Evolutionary conservation across 805 yeast genomes (phyloP), one percentile per base, ranked within the genome.

Genomic region (Teunomyces pallodes): DNA sequence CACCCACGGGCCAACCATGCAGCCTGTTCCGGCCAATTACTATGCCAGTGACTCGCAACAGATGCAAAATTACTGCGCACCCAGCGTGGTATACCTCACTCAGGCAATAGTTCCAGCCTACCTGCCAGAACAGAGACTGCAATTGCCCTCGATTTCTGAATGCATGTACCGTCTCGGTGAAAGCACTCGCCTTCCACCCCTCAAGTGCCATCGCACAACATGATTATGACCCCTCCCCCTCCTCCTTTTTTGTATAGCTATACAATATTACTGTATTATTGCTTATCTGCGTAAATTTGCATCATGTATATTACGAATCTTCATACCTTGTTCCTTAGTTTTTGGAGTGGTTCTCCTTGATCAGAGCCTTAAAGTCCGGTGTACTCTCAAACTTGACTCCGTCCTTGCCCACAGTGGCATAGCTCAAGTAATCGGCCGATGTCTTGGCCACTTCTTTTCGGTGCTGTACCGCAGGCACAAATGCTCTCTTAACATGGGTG

Each of bases 361-460:
- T 24, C 41, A 38, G 41, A 9, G 29, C 62, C 30, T 56, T 52
- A 56, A 75, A 77, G 51, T 64, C 66, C 2, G 74, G 68, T 0
- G 82, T 74, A 48, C 77, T 78, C 48, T 69, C 66, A 52, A 77
- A 59, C 61, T 1, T 75, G 74, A 3, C 61, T 62, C 46, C 71
- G 67, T 1, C 77, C 77, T 27, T 64, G 13, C 62, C 59, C 3
- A 81, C 71, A 0, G 74, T 70, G 2, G 75, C 83, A 46, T 75
- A 73, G 52, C 75, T 77, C 47, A 80, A 63, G 47, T 71, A 78
- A 55, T 79, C 85, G 4, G 69, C 70, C 0, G 77, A 61, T 27
- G 50, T 48, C 16, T 43, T 40, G 42, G 27, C 42, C 31, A 30
- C 43, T 8, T 16, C 13, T n/a, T n/a, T 28, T 9, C 10, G 41